Percentiles rank a stretch among this genome's conserved stretches.
These are phyloP conservation scores for Penicillium sp. DNA, from an alignment of 2,329 filamentous ascomycete species.

Conservation along the genomic window DNA sequence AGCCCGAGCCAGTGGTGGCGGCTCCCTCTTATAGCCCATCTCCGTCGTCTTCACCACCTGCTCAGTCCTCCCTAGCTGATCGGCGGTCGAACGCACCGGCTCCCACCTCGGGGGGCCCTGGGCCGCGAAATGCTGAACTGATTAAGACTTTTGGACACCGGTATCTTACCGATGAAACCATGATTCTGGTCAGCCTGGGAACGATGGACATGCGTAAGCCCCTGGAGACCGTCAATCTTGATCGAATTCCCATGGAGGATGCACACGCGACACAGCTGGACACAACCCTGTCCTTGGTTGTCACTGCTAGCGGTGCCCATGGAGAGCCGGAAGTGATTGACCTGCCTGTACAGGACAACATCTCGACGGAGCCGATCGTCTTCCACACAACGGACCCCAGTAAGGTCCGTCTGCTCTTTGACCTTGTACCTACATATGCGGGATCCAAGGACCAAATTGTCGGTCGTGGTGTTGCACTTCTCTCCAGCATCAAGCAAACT, in stretches of 20 bases:
- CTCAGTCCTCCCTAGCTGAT: constrained; percentile 43
- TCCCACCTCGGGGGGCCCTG: constrained; percentile 37
- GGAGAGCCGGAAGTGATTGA: constrained; percentile 90
- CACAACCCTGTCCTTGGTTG: constrained; percentile 86
- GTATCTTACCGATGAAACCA: constrained; percentile 83
- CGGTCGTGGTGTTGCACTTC: constrained; percentile 81
- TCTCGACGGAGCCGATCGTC: constrained; percentile 87
- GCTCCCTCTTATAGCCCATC: constrained; percentile 33
- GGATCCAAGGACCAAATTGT: constrained; percentile 78
- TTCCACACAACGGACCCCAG: constrained; percentile 77
- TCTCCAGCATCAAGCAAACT: constrained; percentile 80
- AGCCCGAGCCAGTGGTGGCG: constrained; percentile 33
- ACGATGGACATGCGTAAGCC: constrained; percentile 91
- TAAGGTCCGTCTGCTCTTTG: constrained; percentile 87
- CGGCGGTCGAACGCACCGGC: constrained; percentile 39
- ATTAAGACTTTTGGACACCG: constrained; percentile 96
- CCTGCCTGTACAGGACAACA: constrained; percentile 88
- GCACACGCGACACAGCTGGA: constrained; percentile 93
- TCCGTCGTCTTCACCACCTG: constrained; percentile 35
- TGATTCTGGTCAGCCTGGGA: constrained; percentile 89
- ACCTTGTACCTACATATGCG: constrained; percentile 93
- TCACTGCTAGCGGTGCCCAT: constrained; percentile 79
- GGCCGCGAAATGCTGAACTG: constrained; percentile 60
- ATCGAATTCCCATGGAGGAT: constrained; percentile 81
- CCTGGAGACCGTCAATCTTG: constrained; percentile 77